Percentiles rank a stretch among this genome's conserved stretches.
Evolutionary conservation across 257 asterid species (phyloP).

Genomic region (Solanum infundibuliforme): DNA sequence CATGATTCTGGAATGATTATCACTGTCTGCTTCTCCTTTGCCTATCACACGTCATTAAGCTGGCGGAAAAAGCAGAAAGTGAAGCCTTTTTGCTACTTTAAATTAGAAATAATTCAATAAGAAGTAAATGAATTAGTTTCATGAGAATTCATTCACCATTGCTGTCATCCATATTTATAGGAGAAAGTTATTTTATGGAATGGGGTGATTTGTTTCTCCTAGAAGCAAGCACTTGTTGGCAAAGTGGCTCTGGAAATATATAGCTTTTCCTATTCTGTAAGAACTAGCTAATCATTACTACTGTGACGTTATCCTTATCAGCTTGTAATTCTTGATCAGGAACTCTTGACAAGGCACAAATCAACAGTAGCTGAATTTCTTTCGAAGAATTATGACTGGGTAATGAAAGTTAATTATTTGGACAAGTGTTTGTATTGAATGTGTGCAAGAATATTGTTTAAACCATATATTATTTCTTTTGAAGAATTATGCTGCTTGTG

Average conservation of each 20-base stretch:
- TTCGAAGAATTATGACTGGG: conserved; percentile 91
- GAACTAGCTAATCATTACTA: neutral
- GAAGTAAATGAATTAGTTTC: neutral
- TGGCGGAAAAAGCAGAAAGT: neutral
- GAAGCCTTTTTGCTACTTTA: neutral
- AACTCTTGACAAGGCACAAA: conserved; percentile 90
- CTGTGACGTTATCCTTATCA: neutral
- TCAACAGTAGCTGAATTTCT: conserved; percentile 92
- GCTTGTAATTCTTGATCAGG: conserved; percentile 33
- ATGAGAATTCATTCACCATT: neutral
- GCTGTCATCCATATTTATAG: neutral
- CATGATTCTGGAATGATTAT: neutral
- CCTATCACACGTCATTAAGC: neutral
- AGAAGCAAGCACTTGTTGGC: neutral
- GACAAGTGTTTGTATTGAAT: neutral
- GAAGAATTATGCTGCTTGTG: neutral
- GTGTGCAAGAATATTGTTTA: neutral
- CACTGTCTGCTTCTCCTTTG: neutral
- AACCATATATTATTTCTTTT: neutral
- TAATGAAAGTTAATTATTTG: conserved; percentile 10
- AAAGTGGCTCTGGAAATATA: neutral
- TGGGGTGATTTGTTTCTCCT: neutral
- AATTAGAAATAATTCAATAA: neutral
- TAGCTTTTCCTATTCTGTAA: neutral
- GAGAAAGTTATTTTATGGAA: neutral